Evolutionary conservation across 106 monocot species (phyloP), one percentile per base, ranked within the genome.

Genomic region (Acanthochlamys bracteata): DNA sequence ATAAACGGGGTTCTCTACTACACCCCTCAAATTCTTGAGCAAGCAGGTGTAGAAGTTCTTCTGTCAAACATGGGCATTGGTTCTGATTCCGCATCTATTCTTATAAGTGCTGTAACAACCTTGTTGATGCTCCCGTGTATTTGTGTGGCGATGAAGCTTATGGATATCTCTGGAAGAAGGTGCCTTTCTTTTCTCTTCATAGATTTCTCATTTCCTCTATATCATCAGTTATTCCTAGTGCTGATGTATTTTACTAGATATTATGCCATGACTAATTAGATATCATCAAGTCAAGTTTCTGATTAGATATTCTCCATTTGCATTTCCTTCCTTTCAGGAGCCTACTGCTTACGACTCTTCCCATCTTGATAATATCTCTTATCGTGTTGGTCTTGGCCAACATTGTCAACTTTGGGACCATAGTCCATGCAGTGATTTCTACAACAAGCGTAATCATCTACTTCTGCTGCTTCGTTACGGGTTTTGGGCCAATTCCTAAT

Each of bases 1-100:
- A 88, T 88, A 63, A 88, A 88, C 24, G 88, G 88, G 20, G 88
- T 88, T 24, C 58, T 88, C 13, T 88, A 88, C 45, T 88, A 88
- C 78, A 88, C 88, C 10, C 88, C 88, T 24, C 88, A 88, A 41
- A 88, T 88, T 75, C 80, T 88, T 60, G 65, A 88, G 63, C 84
- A 88, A 81, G 88, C 84, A 25, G 88, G 88, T 23, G 88, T 88
- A 1, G 84, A 53, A 42, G 78, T 84, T 60, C 88, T 88, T 39
- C 81, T 88, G 20, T 61, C 72, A 41, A 84, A 84, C 56, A n/a
- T 84, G 0, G 88, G 88, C 15, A 60, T 88, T 26, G 60, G 75
- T 41, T 66, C 72, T 24, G 70, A 80, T 19, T 84, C 88, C 0
- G 69, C 88, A 25, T 88, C 88, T n/a, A 88, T 88, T 60, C 83